These are phyloP conservation scores for Geosmithia putterillii DNA, from an alignment of 2,329 filamentous ascomycete species.

Conservation along the genomic window DNA sequence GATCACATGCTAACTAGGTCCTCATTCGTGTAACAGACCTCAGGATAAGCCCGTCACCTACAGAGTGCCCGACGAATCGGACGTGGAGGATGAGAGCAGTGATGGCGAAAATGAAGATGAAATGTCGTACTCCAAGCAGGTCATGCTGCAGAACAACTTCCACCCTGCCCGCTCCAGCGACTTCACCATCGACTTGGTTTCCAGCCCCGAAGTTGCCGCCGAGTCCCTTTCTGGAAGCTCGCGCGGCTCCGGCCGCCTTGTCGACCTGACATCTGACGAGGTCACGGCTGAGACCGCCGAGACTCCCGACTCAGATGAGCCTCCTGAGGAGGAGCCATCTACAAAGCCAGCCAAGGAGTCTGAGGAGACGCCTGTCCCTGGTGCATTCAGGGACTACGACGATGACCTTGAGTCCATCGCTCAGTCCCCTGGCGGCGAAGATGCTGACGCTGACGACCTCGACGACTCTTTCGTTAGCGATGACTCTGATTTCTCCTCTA, in stretches of 20 bases:
- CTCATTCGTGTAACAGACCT: conserved; percentile 9
- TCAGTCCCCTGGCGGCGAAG: background rate
- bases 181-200: no score
- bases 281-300: background rate
- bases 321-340: no score
- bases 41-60: conserved; percentile 18
- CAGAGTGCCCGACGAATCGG: conserved; percentile 28
- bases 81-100: conserved; percentile 15
- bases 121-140: background rate
- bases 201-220: no score
- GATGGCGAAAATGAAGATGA: conserved; percentile 9
- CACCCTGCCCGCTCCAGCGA: background rate
- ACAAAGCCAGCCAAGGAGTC: no score
- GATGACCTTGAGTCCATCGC: background rate
- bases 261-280: background rate
- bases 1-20: background rate
- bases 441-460: background rate
- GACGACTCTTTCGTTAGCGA: background rate
- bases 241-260: background rate
- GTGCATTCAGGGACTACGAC: background rate
- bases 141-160: background rate
- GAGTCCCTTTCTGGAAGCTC: no score
- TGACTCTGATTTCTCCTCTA: background rate
- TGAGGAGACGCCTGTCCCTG: background rate
- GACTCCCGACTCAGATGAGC: background rate